phyloP scores from a whole-genome alignment of 768 basidiomycete species.

The Amanita brunnescens region DNA sequence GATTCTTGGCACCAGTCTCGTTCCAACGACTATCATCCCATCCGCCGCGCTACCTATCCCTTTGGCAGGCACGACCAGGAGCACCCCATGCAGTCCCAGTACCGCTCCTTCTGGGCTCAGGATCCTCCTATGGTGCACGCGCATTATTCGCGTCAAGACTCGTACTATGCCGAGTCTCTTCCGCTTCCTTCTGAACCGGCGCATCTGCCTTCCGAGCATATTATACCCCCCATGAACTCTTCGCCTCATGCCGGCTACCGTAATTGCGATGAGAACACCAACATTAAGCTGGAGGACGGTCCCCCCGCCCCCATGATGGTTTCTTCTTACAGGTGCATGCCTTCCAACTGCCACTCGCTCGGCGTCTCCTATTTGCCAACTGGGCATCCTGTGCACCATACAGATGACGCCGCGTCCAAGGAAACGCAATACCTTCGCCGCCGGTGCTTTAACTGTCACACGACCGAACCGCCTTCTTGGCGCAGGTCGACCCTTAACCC shows the following conservation, averaged over 20 bases:
- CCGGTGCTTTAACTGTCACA: constrained; percentile 87
- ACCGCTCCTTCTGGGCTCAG: constrained; percentile 35
- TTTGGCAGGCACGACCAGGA: constrained; percentile 67
- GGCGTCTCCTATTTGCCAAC: constrained; percentile 30
- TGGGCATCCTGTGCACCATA: constrained; percentile 73
- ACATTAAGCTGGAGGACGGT: constrained; percentile 60
- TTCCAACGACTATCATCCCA: constrained; percentile 36
- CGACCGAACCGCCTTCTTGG: constrained; percentile 86
- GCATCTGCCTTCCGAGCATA: constrained; percentile 27
- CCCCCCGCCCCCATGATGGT: constrained; percentile 45
- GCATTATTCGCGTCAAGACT: constrained; percentile 25
- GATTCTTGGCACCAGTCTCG: constrained; percentile 18
- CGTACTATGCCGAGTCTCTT: constrained; percentile 26
- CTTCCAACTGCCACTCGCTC: constrained; percentile 23
- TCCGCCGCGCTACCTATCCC: constrained; percentile 68
- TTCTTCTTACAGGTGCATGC: constrained; percentile 44
- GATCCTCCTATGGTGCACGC: constrained; percentile 33
- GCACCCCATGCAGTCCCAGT: constrained; percentile 30
- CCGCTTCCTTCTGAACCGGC: constrained; percentile 19
- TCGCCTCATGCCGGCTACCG: constrained; percentile 38
- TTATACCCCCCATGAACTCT: constrained; percentile 25
- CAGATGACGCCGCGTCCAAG: constrained; percentile 84
- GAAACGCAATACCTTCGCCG: constrained; percentile 87
- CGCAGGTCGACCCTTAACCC: constrained; percentile 82
- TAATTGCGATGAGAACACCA: constrained; percentile 36